Conservation (phyloP, 371 early-diverging fungal genomes). For the Mycotypha africana region DNA sequence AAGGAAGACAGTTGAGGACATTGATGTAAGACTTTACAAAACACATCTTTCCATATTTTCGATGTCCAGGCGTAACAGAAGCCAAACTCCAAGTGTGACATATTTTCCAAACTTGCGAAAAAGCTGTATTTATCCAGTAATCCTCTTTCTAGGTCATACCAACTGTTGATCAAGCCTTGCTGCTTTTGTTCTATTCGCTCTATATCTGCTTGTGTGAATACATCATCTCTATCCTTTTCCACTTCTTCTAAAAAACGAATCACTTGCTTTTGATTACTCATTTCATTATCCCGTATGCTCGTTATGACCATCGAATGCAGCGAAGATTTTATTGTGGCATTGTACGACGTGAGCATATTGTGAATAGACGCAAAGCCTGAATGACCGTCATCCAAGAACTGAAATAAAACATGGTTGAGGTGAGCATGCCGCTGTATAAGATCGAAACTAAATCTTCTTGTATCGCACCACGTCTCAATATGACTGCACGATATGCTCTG, state of each 20-base stretch:
- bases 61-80: constrained; percentile 20
- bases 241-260: constrained; percentile 4
- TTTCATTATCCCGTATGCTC: constrained; percentile 10
- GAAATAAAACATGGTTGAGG: constrained; percentile 1
- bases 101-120: background rate
- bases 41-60: constrained; percentile 8
- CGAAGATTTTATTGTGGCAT: background rate
- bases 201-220: constrained; percentile 1
- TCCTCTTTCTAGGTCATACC: background rate
- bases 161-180: background rate
- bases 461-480: constrained; percentile 23
- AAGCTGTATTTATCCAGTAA: constrained; percentile 8
- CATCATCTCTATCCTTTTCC: constrained; percentile 7
- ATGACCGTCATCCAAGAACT: constrained; percentile 14
- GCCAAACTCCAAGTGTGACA: constrained; percentile 16
- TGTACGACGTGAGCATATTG: background rate
- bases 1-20: background rate
- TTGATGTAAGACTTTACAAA: background rate
- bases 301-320: constrained; percentile 3
- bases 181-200: constrained; percentile 2
- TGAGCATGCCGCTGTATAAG: constrained; percentile 1
- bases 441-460: constrained; percentile 8
- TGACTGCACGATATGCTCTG: constrained; percentile 2
- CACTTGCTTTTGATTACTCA: constrained; percentile 3
- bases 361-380: constrained; percentile 17